Evolutionary conservation across 179 eudicot genomes (phyloP), one percentile per base, ranked within the genome.

Genomic region (Nepenthes alata): DNA sequence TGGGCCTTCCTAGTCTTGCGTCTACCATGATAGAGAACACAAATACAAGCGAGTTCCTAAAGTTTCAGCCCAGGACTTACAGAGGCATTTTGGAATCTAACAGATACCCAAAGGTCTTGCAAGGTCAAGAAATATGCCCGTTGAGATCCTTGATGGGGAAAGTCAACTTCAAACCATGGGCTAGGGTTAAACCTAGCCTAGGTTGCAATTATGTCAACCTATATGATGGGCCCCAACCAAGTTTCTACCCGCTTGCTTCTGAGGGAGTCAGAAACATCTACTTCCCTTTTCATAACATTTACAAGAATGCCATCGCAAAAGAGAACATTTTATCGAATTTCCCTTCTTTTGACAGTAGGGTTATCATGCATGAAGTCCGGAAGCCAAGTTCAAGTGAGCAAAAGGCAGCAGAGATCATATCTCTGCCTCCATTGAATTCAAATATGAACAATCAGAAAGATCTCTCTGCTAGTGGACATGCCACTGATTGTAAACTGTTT

Each of bases 121-220:
- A 87, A 90, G 97, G 95, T 87, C 95, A 90, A 90, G 95, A 90
- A 85, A 85, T 90, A 68, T 87, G 83, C 75, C 76, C 95, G 35
- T 75, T 85, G 73, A 85, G 78, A 65, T 78, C 93, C 55, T 77
- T 85, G 47, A 63, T 83, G 12, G 83, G 78, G 25, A 81, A 80
- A 74, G 49, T 68, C 13, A 77, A 85, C 65, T 65, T 73, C 63
- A 70, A 72, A 66, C 69, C 70, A 13, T 71, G 78, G 52, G 53
- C 71, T 72, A 80, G 74, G 79, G 55, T 67, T 25, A 85, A 77
- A 63, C 82, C 83, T 13, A 70, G 69, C 44, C 39, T 71, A 52
- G 77, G 76, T 74, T 75, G 65, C 67, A 77, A 74, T 74, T 61
- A 78, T 66, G 36, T 67, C 61, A 74, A 78, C 68, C 55, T 65